Conservation (phyloP, 1,284 basidiomycete species). For the Trametes versicolor region DNA sequence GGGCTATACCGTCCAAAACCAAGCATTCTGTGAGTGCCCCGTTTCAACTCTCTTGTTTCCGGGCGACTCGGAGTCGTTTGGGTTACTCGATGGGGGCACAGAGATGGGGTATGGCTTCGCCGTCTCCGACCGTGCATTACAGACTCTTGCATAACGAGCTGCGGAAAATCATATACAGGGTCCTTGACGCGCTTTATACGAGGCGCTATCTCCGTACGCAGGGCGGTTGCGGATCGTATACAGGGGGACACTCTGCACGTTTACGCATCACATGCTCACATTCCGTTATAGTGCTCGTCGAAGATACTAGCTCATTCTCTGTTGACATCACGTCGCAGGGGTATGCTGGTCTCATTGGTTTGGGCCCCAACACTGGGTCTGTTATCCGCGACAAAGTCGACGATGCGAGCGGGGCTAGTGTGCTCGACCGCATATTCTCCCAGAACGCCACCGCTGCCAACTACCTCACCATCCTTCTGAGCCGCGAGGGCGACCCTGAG, state of each 20-base stretch:
- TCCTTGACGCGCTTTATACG: neutral
- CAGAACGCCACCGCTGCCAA: conserved; percentile 62
- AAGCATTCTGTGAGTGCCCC: conserved; percentile 71
- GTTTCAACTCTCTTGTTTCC: conserved; percentile 1
- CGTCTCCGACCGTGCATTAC: neutral
- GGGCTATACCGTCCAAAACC: conserved; percentile 65
- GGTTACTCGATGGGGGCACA: neutral
- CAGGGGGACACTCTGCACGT: neutral
- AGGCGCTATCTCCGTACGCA: neutral
- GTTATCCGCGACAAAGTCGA: conserved; percentile 66
- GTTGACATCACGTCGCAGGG: conserved; percentile 66
- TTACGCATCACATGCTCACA: conserved; percentile 7
- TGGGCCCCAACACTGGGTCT: conserved; percentile 79
- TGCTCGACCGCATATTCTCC: conserved; percentile 69
- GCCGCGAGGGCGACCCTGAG: conserved; percentile 62
- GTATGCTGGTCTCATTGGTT: conserved; percentile 75
- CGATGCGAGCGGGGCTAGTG: conserved; percentile 58
- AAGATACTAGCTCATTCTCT: conserved; percentile 72
- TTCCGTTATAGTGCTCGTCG: conserved; percentile 63
- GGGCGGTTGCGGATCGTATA: too few relatives aligned
- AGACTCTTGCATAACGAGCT: neutral
- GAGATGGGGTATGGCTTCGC: neutral
- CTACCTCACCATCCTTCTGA: conserved; percentile 76
- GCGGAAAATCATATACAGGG: neutral
- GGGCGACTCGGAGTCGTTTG: conserved; percentile 4